Evolutionary conservation across 2,329 filamentous ascomycete species (phyloP), one percentile per base, ranked within the genome.

Genomic region (Paraphoma sp.): DNA sequence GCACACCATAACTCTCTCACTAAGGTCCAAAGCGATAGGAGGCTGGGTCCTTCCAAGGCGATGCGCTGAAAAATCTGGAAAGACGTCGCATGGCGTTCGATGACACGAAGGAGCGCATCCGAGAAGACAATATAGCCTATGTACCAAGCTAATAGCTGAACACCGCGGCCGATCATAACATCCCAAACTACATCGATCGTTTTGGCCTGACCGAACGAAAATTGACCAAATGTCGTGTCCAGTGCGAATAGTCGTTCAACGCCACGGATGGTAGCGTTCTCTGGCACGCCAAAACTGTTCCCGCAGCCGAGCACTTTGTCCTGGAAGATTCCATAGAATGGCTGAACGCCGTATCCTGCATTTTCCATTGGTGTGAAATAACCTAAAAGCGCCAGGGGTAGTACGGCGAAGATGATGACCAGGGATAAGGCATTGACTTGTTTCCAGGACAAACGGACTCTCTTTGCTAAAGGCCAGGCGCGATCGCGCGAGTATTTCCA

Each of bases 161-260:
- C 66, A 6, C 75, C 73, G 8, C 73, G 63, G 2, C 72, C 75
- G 11, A 78, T 47, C 2, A 69, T 29, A 9, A 77, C 57, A 51
- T 78, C 75, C 74, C 74, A 78, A 1, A 57, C 48, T 6, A 75
- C 65, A 48, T 77, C 74, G n/a, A 78, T 70, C 2, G 68, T 57
- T 48, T 78, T 78, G 12, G 64, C 76, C 9, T 65, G 62, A 9
- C 69, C 59, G 46, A 78, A 77, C 0, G 67, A 49, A 17, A 70
- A 69, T 0, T 31, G 45, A 0, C 71, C 73, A 31, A 55, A 69
- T 0, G 64, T 68, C 3, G 40, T 28, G 50, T 74, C 72, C 5
- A 76, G 58, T 14, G 69, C 63, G 33, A 75, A 76, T 1, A 76
- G 46, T 7, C 58, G 63, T 36, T 72, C 67, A 5, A 71, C 57